phyloP scores from a whole-genome alignment of 2,329 filamentous ascomycete species.

The Colletotrichum sp. region DNA sequence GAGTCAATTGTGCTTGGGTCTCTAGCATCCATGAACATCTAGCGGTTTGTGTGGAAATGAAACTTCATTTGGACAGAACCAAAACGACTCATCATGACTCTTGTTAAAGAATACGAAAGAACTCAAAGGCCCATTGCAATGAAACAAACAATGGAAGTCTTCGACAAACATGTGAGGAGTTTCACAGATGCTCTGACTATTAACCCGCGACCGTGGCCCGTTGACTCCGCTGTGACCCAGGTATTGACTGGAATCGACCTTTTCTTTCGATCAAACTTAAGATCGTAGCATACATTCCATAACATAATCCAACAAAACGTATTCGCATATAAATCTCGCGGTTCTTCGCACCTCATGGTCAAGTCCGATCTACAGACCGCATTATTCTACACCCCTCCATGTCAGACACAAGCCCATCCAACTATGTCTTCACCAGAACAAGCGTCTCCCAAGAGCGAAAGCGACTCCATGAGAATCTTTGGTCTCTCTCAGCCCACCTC shows the following conservation, averaged over 20 bases:
- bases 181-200: not conserved
- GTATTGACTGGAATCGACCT: not conserved
- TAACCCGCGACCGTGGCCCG: not conserved
- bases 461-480: not conserved
- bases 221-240: not conserved
- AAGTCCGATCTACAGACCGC: accelerated
- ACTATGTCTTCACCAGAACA: not conserved
- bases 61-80: not conserved
- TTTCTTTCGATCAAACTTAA: not conserved
- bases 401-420: not conserved
- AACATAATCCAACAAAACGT: not conserved
- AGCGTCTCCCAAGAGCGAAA: not conserved
- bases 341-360: not conserved
- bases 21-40: not conserved
- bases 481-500: not conserved
- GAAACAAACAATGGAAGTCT: not conserved
- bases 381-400: not conserved
- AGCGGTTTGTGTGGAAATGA: not conserved
- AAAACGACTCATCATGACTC: not conserved
- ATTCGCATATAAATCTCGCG: not conserved
- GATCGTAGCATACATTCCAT: accelerated
- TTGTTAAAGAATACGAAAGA: not conserved
- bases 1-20: not conserved
- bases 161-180: not conserved
- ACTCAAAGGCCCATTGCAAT: not conserved